Evolutionary conservation across 129 eudicot genomes (phyloP).

Genomic region (Chrysanthemum seticuspe): DNA sequence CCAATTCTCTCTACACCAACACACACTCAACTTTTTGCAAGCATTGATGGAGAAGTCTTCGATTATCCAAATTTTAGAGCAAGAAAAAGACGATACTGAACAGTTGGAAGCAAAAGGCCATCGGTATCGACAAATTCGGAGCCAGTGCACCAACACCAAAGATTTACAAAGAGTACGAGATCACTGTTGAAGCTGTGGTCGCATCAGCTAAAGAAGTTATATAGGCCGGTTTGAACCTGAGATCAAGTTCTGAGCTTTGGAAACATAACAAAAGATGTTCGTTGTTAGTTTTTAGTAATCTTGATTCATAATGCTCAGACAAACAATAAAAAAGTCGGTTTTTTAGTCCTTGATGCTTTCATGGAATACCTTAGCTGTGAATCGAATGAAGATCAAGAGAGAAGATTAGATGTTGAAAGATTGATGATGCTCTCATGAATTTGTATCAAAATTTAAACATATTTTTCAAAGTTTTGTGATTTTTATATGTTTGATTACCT

Average conservation of each 20-base stretch:
- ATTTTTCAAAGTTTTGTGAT: conserved; percentile 46
- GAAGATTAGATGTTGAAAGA: conserved; percentile 29
- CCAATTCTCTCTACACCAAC: too few species aligned
- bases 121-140: conserved; percentile 84
- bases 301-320: conserved; percentile 28
- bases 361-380: conserved; percentile 43
- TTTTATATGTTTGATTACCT: conserved; percentile 29
- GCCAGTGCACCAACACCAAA: conserved; percentile 94
- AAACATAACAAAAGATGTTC: conserved; percentile 7
- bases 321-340: conserved; percentile 34
- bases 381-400: conserved; percentile 38
- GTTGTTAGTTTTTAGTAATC: conserved; percentile 22
- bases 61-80: conserved; percentile 71
- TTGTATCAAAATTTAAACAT: conserved; percentile 46
- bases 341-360: conserved; percentile 42
- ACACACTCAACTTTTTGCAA: conserved; percentile 90
- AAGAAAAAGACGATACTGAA: conserved; percentile 88
- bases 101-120: conserved; percentile 75
- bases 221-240: conserved; percentile 21
- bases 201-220: conserved; percentile 66
- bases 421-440: conserved; percentile 26
- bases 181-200: conserved; percentile 77
- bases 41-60: conserved; percentile 90
- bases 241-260: conserved; percentile 18
- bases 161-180: conserved; percentile 84